Evolutionary conservation across 2,329 filamentous ascomycete species (phyloP), one percentile per base, ranked within the genome.

Genomic region (Grosmannia huntii): DNA sequence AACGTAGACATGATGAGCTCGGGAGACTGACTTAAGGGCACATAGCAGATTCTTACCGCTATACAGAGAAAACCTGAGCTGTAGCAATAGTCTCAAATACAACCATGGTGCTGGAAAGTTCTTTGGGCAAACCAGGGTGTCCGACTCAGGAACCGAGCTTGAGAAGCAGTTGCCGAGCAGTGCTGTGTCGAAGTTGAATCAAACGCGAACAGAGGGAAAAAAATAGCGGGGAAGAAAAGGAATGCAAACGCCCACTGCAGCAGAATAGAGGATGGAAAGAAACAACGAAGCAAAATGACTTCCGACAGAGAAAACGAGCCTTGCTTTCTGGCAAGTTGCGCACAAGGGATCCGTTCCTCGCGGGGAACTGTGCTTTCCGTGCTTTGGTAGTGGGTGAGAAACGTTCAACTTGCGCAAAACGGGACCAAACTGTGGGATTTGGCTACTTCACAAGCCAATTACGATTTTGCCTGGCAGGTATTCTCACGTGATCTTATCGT

Each of bases 31-130:
- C 9, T 10, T 21, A 5, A 10, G 10, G 23, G 53, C 2, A 25
- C 1, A 23, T 5, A 16, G 25, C 21, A 23, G 14, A 23, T 31
- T 10, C 57, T 23, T 55, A 59, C 57, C 57, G 53, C 53, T 59
- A 59, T 48, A 53, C 38, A 53, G 38, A 25, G 21, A 16, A 36
- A 36, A 41, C 4, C 52, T 44, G 33, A 27, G 36, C 25, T 28
- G 33, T 51, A 51, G 36, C 52, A 38, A 19, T 7, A 27, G 28
- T 48, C 31, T 54, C 59, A 50, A 38, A 49, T 53, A 56, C 54
- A 21, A 56, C 23, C 59, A 60, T 60, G 48, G 44, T 58, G 59
- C 14, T 55, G 27, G 21, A 31, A 14, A 48, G 16, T 21, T 33
- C 9, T 31, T 38, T 27, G 19, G 21, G 23, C 3, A 44, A 27